Evolutionary conservation across 257 asterid genomes (phyloP).

Genomic region (Haberlea rhodopensis): DNA sequence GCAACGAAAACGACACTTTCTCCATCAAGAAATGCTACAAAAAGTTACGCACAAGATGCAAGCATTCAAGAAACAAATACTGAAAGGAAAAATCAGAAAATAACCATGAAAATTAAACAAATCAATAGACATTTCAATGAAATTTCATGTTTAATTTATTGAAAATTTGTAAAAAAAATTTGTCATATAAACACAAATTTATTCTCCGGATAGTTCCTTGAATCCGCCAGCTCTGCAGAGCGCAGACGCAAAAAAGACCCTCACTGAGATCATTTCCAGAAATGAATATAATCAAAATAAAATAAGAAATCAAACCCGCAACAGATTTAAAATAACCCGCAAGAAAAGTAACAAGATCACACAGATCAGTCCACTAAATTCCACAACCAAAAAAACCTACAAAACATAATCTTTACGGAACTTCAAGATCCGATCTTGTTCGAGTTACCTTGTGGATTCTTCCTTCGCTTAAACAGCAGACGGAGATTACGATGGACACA

Average conservation of each 20-base stretch:
- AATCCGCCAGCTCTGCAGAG: neutral
- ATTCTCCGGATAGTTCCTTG: neutral
- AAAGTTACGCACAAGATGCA: neutral
- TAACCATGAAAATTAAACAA: neutral
- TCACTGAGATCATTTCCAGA: neutral
- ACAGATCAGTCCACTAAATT: neutral
- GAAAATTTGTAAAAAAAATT: too few species aligned
- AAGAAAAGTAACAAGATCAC: slow-evolving; percentile 5
- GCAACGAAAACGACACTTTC: neutral
- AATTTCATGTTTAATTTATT: neutral
- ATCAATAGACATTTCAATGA: neutral
- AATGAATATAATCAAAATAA: neutral
- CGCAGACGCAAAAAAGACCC: neutral
- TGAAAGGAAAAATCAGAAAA: neutral
- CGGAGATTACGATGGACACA: slow-evolving; percentile 24
- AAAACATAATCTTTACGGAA: slow-evolving; percentile 11
- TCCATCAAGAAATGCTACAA: neutral
- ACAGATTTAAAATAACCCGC: neutral
- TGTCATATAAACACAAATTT: too few species aligned
- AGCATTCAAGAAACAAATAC: neutral
- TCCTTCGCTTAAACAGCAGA: slow-evolving; percentile 7
- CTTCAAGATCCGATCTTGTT: slow-evolving; percentile 29
- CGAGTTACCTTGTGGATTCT: neutral
- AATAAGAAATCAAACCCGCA: neutral
- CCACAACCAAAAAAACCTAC: neutral